Conservation (phyloP, 768 basidiomycete species). For the Leccinum uliginosum region DNA sequence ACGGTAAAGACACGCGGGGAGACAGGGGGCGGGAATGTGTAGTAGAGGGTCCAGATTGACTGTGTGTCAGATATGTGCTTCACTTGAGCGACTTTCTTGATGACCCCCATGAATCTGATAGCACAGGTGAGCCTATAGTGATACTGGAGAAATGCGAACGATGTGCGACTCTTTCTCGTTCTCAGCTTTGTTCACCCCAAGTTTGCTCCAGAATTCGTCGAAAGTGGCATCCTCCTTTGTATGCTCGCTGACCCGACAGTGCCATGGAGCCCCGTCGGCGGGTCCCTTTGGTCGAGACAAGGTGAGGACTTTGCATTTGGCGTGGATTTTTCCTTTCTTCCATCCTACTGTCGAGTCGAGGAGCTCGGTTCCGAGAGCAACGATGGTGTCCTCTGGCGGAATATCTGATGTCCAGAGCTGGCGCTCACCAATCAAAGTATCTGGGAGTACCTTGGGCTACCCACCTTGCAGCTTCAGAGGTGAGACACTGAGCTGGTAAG, state of each 20-base stretch:
- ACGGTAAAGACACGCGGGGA: constrained; percentile 76
- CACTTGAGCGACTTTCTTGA: constrained; percentile 59
- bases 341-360: constrained; percentile 55
- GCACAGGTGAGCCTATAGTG: neutral
- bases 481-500: constrained; percentile 37
- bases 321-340: constrained; percentile 64
- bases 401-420: constrained; percentile 39
- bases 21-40: constrained; percentile 66
- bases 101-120: constrained; percentile 58
- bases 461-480: constrained; percentile 39
- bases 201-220: constrained; percentile 66
- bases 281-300: constrained; percentile 47
- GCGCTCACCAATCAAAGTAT: neutral
- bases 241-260: constrained; percentile 66
- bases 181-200: constrained; percentile 60
- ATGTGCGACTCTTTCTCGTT: constrained; percentile 63
- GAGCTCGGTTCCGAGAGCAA: constrained; percentile 50
- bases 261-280: constrained; percentile 60
- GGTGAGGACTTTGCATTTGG: constrained; percentile 53
- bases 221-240: constrained; percentile 62
- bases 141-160: neutral
- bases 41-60: constrained; percentile 67
- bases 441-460: neutral
- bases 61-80: constrained; percentile 61
- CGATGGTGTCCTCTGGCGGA: constrained; percentile 54